phyloP scores from a whole-genome alignment of 192 early-diverging fungal genomes.

The Helicostylum pulchrum region DNA sequence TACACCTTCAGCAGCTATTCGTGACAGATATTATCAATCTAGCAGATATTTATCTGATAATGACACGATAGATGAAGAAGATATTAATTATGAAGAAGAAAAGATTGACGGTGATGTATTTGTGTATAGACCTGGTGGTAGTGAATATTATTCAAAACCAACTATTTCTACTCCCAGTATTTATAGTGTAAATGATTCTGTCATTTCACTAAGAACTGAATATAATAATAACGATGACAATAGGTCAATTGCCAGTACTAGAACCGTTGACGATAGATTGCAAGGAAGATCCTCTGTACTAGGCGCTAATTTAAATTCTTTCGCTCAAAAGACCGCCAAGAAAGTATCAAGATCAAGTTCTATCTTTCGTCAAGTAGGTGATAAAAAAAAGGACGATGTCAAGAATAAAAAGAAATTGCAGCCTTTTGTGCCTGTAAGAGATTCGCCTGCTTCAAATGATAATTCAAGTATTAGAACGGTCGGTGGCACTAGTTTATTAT shows the following conservation, averaged over 20 bases:
- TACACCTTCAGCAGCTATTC: conserved; percentile 16
- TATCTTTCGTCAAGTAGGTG: conserved; percentile 3
- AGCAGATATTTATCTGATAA: conserved; percentile 6
- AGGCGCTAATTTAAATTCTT: conserved; percentile 9
- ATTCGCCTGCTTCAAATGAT: neutral
- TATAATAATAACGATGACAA: conserved; percentile 27
- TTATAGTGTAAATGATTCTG: conserved; percentile 20
- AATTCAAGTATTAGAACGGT: neutral
- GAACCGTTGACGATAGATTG: conserved; percentile 17
- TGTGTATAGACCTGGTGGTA: conserved; percentile 20
- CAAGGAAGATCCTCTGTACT: conserved; percentile 1
- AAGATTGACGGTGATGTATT: conserved; percentile 18
- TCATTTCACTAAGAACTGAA: conserved; percentile 28
- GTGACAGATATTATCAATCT: conserved; percentile 21
- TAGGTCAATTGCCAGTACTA: conserved; percentile 19
- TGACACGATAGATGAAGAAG: conserved; percentile 7
- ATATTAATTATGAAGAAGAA: neutral
- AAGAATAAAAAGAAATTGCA: conserved; percentile 11
- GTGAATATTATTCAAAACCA: conserved; percentile 5
- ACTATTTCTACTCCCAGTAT: conserved; percentile 12
- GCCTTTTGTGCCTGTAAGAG: conserved; percentile 1
- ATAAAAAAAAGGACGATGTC: neutral
- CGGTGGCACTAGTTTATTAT: conserved; percentile 24
- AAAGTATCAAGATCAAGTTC: conserved; percentile 16
- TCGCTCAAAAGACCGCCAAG: conserved; percentile 12